Evolutionary conservation across 1,284 basidiomycete genomes (phyloP).

Genomic region (Trichosporon faecale): DNA sequence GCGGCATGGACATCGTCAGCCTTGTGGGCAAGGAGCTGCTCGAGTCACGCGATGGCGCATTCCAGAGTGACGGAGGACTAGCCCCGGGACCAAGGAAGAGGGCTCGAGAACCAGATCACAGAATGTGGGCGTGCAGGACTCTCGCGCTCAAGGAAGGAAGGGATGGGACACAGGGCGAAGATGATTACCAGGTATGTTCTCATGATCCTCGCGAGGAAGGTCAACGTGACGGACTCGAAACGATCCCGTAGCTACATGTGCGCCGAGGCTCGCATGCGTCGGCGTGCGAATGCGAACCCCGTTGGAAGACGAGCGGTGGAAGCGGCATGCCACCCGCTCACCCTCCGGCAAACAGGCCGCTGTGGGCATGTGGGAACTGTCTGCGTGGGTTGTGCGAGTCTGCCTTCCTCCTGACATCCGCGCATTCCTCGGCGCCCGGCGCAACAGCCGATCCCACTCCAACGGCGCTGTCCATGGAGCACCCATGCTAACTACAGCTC

Average conservation of each 20-base stretch:
- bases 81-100: slow-evolving; percentile 27
- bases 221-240: too few species aligned
- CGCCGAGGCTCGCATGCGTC: background rate
- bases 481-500: slow-evolving; percentile 26
- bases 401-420: too few species aligned
- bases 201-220: too few species aligned
- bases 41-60: slow-evolving; percentile 36
- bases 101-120: slow-evolving; percentile 46
- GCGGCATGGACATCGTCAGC: slow-evolving; percentile 40
- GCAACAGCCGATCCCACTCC: background rate
- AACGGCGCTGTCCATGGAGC: background rate
- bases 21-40: slow-evolving; percentile 33
- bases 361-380: background rate
- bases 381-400: background rate
- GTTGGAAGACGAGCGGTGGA: background rate
- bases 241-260: too few species aligned
- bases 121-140: slow-evolving; percentile 48
- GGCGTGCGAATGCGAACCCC: background rate
- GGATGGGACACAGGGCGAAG: slow-evolving; percentile 46
- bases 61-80: slow-evolving; percentile 37
- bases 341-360: too few species aligned
- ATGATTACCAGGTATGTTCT: slow-evolving; percentile 44
- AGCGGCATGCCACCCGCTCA: too few species aligned
- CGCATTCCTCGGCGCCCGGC: background rate
- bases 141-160: slow-evolving; percentile 40